Evolutionary conservation across 148 eudicot species (phyloP).

Genomic region (Dianthus caryophyllus): DNA sequence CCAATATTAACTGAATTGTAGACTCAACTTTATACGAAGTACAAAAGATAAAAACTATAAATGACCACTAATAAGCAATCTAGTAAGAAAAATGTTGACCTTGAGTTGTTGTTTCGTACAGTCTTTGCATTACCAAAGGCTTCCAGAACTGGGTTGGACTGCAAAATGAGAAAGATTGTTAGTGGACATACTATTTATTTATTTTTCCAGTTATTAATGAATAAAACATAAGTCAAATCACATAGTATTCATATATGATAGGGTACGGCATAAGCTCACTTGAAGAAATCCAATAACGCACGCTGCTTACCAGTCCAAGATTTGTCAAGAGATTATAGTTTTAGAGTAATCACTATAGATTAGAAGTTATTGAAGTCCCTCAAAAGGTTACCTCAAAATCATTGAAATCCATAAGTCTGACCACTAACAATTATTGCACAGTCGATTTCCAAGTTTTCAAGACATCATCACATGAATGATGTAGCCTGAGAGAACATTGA

Average conservation of each 20-base stretch:
- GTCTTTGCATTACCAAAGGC: conserved; percentile 89
- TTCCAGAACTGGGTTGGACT: conserved; percentile 80
- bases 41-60: not conserved
- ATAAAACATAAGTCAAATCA: not conserved
- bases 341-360: not conserved
- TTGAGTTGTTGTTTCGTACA: conserved; percentile 71
- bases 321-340: not conserved
- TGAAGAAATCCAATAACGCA: not conserved
- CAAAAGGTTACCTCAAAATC: not conserved
- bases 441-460: not conserved
- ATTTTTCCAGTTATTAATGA: not conserved
- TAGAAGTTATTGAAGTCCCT: not conserved
- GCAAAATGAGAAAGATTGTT: conserved; percentile 22
- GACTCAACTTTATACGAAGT: not conserved
- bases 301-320: not conserved
- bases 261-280: not conserved
- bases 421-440: not conserved
- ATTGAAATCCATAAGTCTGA: not conserved
- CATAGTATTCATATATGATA: not conserved
- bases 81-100: conserved; percentile 32
- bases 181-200: not conserved
- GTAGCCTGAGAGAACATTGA: not conserved
- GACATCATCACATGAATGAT: not conserved
- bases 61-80: not conserved
- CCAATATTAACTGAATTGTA: conserved; percentile 22